Evolutionary conservation across 305 asterid genomes (phyloP), one percentile per base, ranked within the genome.

Genomic region (Fraxinus nigra): DNA sequence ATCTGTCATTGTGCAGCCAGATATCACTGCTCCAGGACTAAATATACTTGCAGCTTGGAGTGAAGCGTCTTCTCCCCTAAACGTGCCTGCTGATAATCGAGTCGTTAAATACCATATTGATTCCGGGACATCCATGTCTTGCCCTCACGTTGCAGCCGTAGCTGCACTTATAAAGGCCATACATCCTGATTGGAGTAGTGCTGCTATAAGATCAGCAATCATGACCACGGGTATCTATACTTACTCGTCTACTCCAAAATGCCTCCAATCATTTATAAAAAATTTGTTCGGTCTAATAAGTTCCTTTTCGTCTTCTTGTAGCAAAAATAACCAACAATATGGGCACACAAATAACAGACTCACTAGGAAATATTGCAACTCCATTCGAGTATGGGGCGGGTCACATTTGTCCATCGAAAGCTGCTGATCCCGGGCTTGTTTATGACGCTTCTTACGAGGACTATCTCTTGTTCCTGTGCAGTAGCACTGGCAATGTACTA

Each of bases 11-110:
- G 24, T 79, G 73, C 90, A 93, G 95, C 97, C 95, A 0, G 97
- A 93, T 83, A 83, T 93, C 43, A 91, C 94, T 1, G 97, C 95
- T 4, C 97, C 97, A 1, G 97, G 97, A 18, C 75, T 93, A n/a
- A 92, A 93, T 22, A 89, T 93, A 82, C 79, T 93, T 83, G 97
- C 97, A 30, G 94, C 97, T 9, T 93, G 94, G 94, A 91, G 91
- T 18, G 92, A 82, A 72, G 92, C 85, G 13, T 35, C 91, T 32
- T 84, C 97, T 28, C 97, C 97, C 13, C 79, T 92, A 18, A 87
- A 85, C 43, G 43, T 89, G 51, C 85, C 76, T 3, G 22, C 28
- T 5, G 97, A 90, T 65, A 65, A 54, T 4, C 80, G 94, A 75
- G 89, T 88, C 11, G 93, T 82, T 7, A 91, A 91, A 79, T 93